phyloP scores from a whole-genome alignment of 1,284 basidiomycete genomes.

The Pyrrhoderma lamaoense region DNA sequence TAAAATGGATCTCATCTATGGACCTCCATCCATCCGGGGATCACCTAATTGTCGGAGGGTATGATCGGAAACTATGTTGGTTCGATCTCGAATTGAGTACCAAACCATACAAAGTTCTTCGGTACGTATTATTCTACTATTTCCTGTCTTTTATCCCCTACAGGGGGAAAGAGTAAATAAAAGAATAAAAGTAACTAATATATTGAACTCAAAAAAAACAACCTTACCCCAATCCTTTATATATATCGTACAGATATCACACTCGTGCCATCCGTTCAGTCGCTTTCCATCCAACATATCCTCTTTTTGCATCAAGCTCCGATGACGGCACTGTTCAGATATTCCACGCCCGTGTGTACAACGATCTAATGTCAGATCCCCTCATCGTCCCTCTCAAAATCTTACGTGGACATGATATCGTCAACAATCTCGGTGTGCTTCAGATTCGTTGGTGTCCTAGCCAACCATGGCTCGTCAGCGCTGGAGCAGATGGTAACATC shows the following conservation, averaged over 20 bases:
- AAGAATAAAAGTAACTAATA: too few relatives aligned
- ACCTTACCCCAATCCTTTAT: neutral
- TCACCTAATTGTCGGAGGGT: slow-evolving; percentile 94
- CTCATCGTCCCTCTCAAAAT: slow-evolving; percentile 97
- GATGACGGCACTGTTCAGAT: slow-evolving; percentile 97
- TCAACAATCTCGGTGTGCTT: slow-evolving; percentile 85
- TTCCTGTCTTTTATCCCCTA: neutral
- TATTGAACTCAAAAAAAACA: too few relatives aligned
- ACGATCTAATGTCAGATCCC: slow-evolving; percentile 91
- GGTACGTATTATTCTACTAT: slow-evolving; percentile 36
- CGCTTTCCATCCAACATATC: slow-evolving; percentile 90
- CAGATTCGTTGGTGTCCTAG: slow-evolving; percentile 84
- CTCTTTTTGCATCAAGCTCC: slow-evolving; percentile 91
- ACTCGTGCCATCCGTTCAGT: slow-evolving; percentile 86
- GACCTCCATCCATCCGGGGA: slow-evolving; percentile 95
- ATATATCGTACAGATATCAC: slow-evolving; percentile 65
- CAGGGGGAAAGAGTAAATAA: too few relatives aligned
- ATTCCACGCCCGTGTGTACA: slow-evolving; percentile 93
- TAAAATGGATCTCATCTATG: slow-evolving; percentile 95
- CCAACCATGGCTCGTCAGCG: slow-evolving; percentile 91
- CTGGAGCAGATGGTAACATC: slow-evolving; percentile 88
- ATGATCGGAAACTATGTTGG: slow-evolving; percentile 97
- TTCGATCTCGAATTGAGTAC: slow-evolving; percentile 95
- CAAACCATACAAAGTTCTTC: slow-evolving; percentile 94
- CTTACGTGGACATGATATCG: slow-evolving; percentile 80